Conservation (phyloP, 148 eudicot species). For the Arbutus unedo region DNA sequence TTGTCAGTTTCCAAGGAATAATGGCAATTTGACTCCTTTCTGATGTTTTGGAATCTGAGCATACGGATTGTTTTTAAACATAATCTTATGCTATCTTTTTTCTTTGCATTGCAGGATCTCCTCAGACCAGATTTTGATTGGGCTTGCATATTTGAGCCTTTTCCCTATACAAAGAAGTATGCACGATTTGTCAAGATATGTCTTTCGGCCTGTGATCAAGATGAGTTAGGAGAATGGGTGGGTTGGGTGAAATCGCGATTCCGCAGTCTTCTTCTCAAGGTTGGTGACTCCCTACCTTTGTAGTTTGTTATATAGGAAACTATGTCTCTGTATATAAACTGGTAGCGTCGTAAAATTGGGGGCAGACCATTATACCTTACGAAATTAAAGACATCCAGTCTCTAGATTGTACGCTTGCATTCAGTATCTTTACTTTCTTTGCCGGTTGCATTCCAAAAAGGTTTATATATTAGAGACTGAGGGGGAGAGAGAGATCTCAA, state of each 20-base stretch:
- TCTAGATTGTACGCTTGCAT: background rate
- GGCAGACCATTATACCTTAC: background rate
- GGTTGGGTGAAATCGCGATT: slow-evolving; percentile 61
- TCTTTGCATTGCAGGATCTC: slow-evolving; percentile 33
- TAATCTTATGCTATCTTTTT: background rate
- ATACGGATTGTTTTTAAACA: background rate
- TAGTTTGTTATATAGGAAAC: background rate
- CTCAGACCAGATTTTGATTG: slow-evolving; percentile 40
- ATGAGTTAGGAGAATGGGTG: slow-evolving; percentile 48
- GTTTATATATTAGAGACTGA: too few relatives aligned
- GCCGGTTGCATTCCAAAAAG: background rate
- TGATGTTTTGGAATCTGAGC: background rate
- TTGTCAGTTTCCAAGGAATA: background rate
- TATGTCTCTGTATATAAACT: background rate
- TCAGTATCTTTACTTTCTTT: background rate
- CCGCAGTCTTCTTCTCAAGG: slow-evolving; percentile 50
- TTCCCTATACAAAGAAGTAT: slow-evolving; percentile 38
- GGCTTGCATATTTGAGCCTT: slow-evolving; percentile 45
- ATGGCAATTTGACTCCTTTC: background rate
- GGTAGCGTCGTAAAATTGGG: slow-evolving; percentile 7
- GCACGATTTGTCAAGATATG: slow-evolving; percentile 40
- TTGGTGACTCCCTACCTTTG: slow-evolving; percentile 13
- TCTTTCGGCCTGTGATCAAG: slow-evolving; percentile 34
- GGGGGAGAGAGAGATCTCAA: too few relatives aligned
- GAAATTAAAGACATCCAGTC: background rate